Conservation (phyloP, 2,329 filamentous ascomycete species). For the Stachybotrys echinatus region DNA sequence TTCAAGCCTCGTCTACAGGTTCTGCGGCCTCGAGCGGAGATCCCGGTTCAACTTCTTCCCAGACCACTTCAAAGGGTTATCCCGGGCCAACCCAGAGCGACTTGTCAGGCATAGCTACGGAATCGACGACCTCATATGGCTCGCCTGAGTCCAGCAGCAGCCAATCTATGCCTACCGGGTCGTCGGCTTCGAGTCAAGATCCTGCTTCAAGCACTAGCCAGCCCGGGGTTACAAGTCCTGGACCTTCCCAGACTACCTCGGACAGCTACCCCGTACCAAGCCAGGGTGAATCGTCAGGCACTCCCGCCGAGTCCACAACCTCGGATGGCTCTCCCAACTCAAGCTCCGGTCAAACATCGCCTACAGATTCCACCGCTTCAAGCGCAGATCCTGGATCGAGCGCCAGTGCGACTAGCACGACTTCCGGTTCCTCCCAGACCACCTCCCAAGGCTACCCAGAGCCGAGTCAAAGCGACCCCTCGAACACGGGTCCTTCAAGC, state of each 20-base stretch:
- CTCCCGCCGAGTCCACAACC: neutral
- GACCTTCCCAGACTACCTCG: neutral
- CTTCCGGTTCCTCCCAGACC: neutral
- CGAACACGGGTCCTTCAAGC: neutral
- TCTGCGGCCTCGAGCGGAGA: no score
- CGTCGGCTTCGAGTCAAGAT: no score
- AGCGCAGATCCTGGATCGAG: neutral
- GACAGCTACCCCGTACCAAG: neutral
- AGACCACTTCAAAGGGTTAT: neutral
- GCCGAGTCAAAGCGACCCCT: neutral
- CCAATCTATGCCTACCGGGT: no score
- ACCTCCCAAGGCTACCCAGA: neutral
- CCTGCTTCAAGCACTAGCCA: neutral
- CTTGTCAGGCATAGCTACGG: no score
- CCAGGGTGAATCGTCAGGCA: neutral
- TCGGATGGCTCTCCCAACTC: neutral
- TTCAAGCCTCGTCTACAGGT: no score
- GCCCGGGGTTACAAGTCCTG: neutral
- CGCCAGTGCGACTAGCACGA: neutral
- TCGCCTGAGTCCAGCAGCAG: neutral
- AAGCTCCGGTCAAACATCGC: neutral
- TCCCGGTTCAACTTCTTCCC: neutral
- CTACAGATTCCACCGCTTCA: neutral
- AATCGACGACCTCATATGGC: neutral
- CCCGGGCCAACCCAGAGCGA: no score